Evolutionary conservation across 441 rosid genomes (phyloP).

Genomic region (Eugenia klotzschiana): DNA sequence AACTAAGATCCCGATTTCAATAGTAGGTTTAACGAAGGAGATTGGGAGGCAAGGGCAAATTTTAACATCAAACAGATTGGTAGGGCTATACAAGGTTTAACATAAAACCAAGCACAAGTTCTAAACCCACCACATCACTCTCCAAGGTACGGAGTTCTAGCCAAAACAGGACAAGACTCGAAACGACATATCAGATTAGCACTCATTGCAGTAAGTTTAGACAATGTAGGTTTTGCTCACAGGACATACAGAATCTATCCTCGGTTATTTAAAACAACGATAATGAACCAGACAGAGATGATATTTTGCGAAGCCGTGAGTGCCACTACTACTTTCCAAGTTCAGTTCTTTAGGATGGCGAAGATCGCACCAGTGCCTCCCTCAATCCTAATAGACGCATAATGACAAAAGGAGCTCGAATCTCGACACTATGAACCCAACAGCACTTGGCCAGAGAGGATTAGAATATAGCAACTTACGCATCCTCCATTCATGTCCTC

Average conservation of each 20-base stretch:
- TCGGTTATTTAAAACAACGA: background rate
- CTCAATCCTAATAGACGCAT: background rate
- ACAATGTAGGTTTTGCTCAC: background rate
- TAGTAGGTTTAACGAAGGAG: background rate
- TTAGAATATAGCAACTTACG: background rate
- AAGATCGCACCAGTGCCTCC: background rate
- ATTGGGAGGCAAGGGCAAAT: background rate
- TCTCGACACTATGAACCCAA: background rate
- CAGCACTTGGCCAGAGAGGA: background rate
- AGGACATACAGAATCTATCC: background rate
- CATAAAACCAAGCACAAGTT: background rate
- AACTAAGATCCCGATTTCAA: background rate
- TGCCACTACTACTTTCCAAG: background rate
- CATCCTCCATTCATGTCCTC: background rate
- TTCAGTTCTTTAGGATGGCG: background rate
- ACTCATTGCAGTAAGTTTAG: background rate
- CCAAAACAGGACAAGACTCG: background rate
- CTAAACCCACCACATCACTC: background rate
- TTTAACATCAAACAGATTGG: background rate
- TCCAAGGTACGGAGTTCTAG: background rate
- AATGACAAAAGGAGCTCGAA: background rate
- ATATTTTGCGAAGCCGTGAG: background rate
- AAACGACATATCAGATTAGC: background rate
- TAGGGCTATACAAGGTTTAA: background rate
- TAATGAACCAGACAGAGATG: background rate